phyloP scores from a whole-genome alignment of 805 yeast species.

The Ogataea populi-albae region DNA sequence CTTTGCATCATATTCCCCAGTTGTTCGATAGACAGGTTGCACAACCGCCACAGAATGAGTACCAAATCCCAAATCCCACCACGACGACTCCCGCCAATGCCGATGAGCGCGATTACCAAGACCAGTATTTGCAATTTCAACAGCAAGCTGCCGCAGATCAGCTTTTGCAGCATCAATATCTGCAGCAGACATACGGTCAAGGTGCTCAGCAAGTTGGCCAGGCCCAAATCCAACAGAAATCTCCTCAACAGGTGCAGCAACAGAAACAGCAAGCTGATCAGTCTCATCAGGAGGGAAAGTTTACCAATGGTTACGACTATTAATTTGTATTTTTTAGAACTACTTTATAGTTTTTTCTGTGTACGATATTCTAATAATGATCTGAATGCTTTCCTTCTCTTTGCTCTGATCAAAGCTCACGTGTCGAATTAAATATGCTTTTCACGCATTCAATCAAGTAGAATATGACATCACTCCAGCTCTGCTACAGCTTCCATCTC shows the following conservation, averaged over 20 bases:
- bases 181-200: slow-evolving; percentile 17
- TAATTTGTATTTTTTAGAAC: not conserved
- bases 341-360: slow-evolving; percentile 3
- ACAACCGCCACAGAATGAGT: not conserved
- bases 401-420: slow-evolving; percentile 1
- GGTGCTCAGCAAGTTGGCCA: slow-evolving; percentile 2
- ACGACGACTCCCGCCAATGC: slow-evolving; percentile 7
- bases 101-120: slow-evolving; percentile 20
- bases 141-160: slow-evolving; percentile 13
- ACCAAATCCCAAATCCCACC: slow-evolving; percentile 2
- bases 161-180: slow-evolving; percentile 17
- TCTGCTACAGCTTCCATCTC: slow-evolving; percentile 46
- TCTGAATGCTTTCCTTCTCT: not conserved
- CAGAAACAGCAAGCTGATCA: too few relatives aligned
- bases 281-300: slow-evolving; percentile 5
- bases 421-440: too few relatives aligned
- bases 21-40: not conserved
- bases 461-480: slow-evolving; percentile 7
- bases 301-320: slow-evolving; percentile 9
- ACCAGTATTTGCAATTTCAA: slow-evolving; percentile 16
- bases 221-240: slow-evolving; percentile 5
- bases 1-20: slow-evolving; percentile 26
- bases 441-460: too few relatives aligned
- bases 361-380: slow-evolving; percentile 4
- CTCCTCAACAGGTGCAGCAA: slow-evolving; percentile 16